Evolutionary conservation across 441 rosid genomes (phyloP).

Genomic region (Caryocar brasiliense): DNA sequence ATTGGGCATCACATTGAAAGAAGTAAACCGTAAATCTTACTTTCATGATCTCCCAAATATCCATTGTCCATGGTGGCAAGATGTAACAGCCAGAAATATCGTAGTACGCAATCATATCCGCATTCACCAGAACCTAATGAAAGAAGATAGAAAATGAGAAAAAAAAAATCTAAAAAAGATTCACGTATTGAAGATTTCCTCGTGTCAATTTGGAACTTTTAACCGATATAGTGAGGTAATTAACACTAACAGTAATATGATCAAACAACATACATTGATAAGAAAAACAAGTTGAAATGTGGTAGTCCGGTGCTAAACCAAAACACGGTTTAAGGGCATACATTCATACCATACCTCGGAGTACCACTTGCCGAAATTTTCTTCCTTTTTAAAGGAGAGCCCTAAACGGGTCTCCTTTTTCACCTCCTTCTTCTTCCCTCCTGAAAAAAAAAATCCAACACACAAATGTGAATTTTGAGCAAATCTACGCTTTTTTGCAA

Average conservation of each 20-base stretch:
- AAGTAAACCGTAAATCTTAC: slow-evolving; percentile 36
- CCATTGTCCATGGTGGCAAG: slow-evolving; percentile 93
- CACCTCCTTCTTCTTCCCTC: slow-evolving; percentile 58
- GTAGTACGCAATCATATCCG: slow-evolving; percentile 90
- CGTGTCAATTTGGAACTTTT: too few relatives aligned
- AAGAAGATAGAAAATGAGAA: not conserved
- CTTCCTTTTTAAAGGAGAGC: slow-evolving; percentile 53
- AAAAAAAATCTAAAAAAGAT: not conserved
- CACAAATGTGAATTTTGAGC: too few relatives aligned
- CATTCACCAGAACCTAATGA: slow-evolving; percentile 71
- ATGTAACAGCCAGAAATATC: slow-evolving; percentile 96
- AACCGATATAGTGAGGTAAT: too few relatives aligned
- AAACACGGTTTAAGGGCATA: not conserved
- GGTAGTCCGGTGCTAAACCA: too few relatives aligned
- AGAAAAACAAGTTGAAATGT: too few relatives aligned
- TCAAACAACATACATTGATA: too few relatives aligned
- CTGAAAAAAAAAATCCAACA: not conserved
- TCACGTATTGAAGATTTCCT: too few relatives aligned
- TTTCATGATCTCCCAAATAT: slow-evolving; percentile 92
- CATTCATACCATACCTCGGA: slow-evolving; percentile 36
- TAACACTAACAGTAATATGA: too few relatives aligned
- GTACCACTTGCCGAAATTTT: slow-evolving; percentile 73
- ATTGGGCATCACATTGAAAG: too few relatives aligned
- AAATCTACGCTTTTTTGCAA: too few relatives aligned
- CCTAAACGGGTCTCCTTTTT: slow-evolving; percentile 71